Base-by-base conservation (phyloP, 352 stramenopile genomes). In the Phytophthora multivora region DNA sequence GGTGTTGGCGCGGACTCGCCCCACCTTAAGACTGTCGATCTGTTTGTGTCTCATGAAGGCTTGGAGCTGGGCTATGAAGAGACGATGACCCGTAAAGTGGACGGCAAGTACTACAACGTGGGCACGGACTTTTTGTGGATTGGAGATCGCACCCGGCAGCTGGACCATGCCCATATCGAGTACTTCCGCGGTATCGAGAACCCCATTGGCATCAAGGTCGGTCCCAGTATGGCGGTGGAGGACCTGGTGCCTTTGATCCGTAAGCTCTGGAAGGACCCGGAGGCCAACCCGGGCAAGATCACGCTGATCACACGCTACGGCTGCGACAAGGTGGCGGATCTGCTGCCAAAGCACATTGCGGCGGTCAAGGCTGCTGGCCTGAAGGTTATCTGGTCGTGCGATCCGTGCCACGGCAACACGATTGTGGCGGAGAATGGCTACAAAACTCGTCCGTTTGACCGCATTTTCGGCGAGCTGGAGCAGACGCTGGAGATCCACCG, bases 51-150 rank as follows among this genome's bases (percentile, higher is more conserved):
- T n/a, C 97, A 99, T 72, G 97, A 99, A 89, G 98, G 96, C 19
- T 81, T 99, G 21, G 91, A 99, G 59, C 85, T 99, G 18, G 96
- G 89, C 0, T 99, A 99, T 72, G 97, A 99, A 76, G 83, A 99
- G 82, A 97, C 97, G 11, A 93, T 99, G 80, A 99, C 97, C 21
- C 88, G 96, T 54, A 54, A 98, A 60, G 90, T 98, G 64, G 67
- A 91, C 59, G 86, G 91, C 59, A 97, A 97, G 71, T 99, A 86
- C 80, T 99, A 99, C 81, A 98, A 99, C 80, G 97, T 98, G 46
- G 98, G 96, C 21, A 97, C 96, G 5, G 96, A 99, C 77, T 99
- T 99, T 78, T 75, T 99, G 23, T 99, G 97, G 97, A 98, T 99
- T 56, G 97, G 97, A 47, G 97, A 99, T 82, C 93, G 97, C 51